Evolutionary conservation across 352 stramenopile genomes (phyloP), one percentile per base, ranked within the genome.

Genomic region (Phytophthora melonis): DNA sequence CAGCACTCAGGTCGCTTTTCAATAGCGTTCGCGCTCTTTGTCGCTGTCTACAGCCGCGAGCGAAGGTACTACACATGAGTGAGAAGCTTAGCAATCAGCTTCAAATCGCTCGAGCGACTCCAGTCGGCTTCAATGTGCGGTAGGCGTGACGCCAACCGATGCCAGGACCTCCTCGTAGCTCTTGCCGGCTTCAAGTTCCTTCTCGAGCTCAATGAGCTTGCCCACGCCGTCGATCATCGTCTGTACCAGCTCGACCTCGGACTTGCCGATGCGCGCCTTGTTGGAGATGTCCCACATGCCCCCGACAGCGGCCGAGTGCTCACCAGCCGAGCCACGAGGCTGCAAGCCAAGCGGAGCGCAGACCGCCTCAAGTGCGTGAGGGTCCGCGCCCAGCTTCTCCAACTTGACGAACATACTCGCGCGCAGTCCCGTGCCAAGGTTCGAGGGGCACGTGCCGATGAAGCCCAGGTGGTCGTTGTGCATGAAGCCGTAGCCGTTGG

Each of bases 231-330:
- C 91, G 60, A 99, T 98, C 94, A 99, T 98, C 25, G 95, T 93
- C 84, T 98, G 96, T 63, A 99, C 96, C 23, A 98, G 84, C 73
- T 98, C 88, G 4, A 98, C 93, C 74, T 99, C 96, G 45, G 90
- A 98, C 65, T 97, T 97, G 10, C 96, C 96, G 63, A 99, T 92
- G 53, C 94, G 83, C 54, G 97, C 93, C 64, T 97, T 95, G 87
- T 98, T 99, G 7, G 93, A 98, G 66, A 99, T 89, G 63, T 98
- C 96, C 79, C 94, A 98, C 60, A 98, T 93, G 43, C 94, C 92
- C 21, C 89, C 92, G 3, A 86, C 70, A 19, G 88, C 82, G 16
- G 88, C 89, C 39, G 84, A 95, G 75, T 97, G 92, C 67, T 97
- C 90, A 39, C 92, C 92, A 27, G 86, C 84, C 19, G 87, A 93